A percentile compares a stretch with the other conserved stretches of the same genome.
phyloP scores from a whole-genome alignment of 169 alveolate species.

The Plasmodium yoelii region DNA sequence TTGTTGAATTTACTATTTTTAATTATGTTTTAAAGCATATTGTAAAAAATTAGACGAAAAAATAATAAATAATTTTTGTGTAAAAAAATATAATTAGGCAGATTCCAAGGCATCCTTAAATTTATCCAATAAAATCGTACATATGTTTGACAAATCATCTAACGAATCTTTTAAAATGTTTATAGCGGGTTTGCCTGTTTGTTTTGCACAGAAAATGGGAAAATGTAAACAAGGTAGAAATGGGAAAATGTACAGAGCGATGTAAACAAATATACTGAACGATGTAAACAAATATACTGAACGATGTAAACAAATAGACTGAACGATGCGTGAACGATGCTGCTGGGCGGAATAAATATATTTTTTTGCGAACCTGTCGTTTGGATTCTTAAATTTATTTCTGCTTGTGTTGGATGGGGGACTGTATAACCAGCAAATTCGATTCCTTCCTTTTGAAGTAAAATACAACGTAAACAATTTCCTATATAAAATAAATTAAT shows the following conservation, averaged over 20 bases:
- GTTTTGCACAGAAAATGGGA: too few relatives aligned
- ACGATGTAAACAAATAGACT: too few relatives aligned
- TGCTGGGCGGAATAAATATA: too few relatives aligned
- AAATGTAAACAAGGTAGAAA: too few relatives aligned
- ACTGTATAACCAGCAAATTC: conserved; percentile 91
- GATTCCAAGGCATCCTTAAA: conserved; percentile 77
- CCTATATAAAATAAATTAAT: conserved; percentile 43
- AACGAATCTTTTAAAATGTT: conserved; percentile 79
- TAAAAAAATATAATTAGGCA: neutral
- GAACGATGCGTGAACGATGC: too few relatives aligned
- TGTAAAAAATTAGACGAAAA: too few relatives aligned
- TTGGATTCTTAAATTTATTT: conserved; percentile 87
- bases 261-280: too few relatives aligned
- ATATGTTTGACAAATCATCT: conserved; percentile 79
- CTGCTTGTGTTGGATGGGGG: conserved; percentile 90
- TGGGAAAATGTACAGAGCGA: too few relatives aligned
- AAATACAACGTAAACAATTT: conserved; percentile 84
- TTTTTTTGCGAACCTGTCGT: conserved; percentile 86
- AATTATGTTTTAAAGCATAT: too few relatives aligned
- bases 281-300: too few relatives aligned
- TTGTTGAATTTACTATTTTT: too few relatives aligned
- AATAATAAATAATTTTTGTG: too few relatives aligned
- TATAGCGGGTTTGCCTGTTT: conserved; percentile 84
- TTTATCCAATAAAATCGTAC: conserved; percentile 80
- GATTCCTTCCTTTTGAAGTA: conserved; percentile 85